Conservation (phyloP, 2,329 filamentous ascomycete species). For the Neofusicoccum laricinum region DNA sequence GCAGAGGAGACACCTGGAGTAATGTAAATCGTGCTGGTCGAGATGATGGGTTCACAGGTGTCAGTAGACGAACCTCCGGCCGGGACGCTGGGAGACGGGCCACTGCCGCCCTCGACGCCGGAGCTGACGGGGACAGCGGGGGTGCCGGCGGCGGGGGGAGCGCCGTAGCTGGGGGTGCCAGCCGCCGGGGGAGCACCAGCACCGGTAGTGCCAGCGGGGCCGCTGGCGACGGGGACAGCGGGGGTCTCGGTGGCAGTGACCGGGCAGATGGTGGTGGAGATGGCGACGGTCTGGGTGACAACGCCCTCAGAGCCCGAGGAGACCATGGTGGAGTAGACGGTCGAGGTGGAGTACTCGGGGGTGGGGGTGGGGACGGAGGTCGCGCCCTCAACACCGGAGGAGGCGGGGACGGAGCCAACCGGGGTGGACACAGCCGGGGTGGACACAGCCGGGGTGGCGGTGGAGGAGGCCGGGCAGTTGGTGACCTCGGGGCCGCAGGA, state of each 20-base stretch:
- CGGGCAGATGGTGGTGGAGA: constrained; percentile 17
- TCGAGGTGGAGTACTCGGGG: constrained; percentile 1
- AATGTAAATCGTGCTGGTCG: constrained; percentile 17
- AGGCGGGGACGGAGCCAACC: background rate
- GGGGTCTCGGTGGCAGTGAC: constrained; percentile 17
- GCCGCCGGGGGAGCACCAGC: constrained; percentile 21
- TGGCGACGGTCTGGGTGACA: constrained; percentile 14
- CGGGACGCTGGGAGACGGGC: constrained; percentile 4
- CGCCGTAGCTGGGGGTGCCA: constrained; percentile 37
- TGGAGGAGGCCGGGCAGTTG: constrained; percentile 19
- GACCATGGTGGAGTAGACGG: constrained; percentile 10
- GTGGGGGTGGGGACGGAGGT: background rate
- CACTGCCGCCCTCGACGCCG: constrained; percentile 5
- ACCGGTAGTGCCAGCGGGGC: background rate
- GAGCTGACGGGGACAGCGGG: constrained; percentile 36
- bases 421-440: constrained; percentile 9
- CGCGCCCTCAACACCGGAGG: constrained; percentile 1
- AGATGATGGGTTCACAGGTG: constrained; percentile 3
- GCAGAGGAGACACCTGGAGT: constrained; percentile 14
- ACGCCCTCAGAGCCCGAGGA: background rate
- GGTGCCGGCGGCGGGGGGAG: constrained; percentile 45
- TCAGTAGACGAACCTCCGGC: constrained; percentile 15
- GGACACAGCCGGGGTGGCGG: constrained; percentile 2
- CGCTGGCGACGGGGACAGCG: background rate
- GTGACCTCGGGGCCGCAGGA: constrained; percentile 18